These are phyloP conservation scores for Kitagawia praeruptora DNA, from an alignment of 129 eudicot genomes.

Conservation along the genomic window DNA sequence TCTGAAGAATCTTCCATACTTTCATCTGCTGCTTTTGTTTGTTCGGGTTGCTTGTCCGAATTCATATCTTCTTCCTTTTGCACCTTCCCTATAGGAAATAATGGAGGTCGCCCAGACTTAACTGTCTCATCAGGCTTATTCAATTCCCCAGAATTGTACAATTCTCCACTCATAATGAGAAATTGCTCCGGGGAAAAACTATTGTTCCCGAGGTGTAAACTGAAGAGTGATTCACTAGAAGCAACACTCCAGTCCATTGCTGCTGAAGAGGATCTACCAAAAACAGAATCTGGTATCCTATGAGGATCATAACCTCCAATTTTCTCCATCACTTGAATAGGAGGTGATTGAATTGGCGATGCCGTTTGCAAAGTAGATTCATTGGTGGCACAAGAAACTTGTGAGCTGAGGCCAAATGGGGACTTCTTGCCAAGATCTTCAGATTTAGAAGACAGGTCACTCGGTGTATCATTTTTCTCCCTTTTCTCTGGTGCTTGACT, in stretches of 20 bases:
- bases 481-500: constrained; percentile 16
- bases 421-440: constrained; percentile 8
- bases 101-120: constrained; percentile 11
- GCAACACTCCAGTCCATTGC: constrained; percentile 57
- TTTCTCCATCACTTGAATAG: constrained; percentile 67
- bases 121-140: constrained; percentile 10
- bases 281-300: constrained; percentile 30
- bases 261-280: constrained; percentile 20
- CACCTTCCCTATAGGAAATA: constrained; percentile 13
- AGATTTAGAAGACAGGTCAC: constrained; percentile 4
- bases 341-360: constrained; percentile 41
- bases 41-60: constrained; percentile 10
- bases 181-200: constrained; percentile 37
- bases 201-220: constrained; percentile 45
- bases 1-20: constrained; percentile 24
- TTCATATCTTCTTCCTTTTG: constrained; percentile 5
- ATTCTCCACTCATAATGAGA: constrained; percentile 14
- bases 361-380: constrained; percentile 19
- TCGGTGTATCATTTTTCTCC: not conserved
- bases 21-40: constrained; percentile 17
- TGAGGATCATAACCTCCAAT: constrained; percentile 27
- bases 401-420: not conserved
- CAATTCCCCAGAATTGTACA: constrained; percentile 16
- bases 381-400: constrained; percentile 12
- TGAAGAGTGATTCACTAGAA: constrained; percentile 74